Conservation (phyloP, 2,329 filamentous ascomycete genomes). For the Zymoseptoria brevis region DNA sequence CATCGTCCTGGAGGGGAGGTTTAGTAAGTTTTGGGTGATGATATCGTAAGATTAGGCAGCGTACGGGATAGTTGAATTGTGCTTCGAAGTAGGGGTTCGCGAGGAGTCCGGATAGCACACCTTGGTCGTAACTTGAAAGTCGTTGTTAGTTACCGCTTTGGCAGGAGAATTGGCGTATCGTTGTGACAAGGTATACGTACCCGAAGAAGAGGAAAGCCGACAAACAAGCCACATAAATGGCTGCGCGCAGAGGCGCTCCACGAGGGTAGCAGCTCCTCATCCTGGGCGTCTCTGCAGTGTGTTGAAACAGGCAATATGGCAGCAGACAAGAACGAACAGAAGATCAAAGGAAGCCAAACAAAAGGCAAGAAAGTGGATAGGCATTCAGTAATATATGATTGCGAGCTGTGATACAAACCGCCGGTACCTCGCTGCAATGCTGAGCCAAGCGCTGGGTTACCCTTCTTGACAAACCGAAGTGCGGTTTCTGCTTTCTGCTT, state of each 20-base stretch:
- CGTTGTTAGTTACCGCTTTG: neutral
- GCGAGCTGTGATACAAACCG: neutral
- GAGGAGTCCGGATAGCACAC: slow-evolving; percentile 16
- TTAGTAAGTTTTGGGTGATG: neutral
- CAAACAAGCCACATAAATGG: slow-evolving; percentile 14
- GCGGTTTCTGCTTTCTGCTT: neutral
- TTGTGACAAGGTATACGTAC: neutral
- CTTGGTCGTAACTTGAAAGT: slow-evolving; percentile 5
- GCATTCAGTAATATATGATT: too few species aligned
- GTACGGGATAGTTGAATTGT: slow-evolving; percentile 14
- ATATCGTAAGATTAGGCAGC: slow-evolving; percentile 9
- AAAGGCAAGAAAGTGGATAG: neutral
- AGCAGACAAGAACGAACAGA: neutral
- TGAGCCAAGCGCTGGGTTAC: neutral
- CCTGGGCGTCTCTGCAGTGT: neutral
- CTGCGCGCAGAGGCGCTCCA: slow-evolving; percentile 13
- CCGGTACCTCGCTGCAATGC: neutral
- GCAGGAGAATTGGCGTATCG: neutral
- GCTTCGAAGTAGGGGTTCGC: slow-evolving; percentile 16
- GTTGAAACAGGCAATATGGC: neutral
- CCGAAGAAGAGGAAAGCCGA: slow-evolving; percentile 17
- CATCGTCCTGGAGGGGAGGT: slow-evolving; percentile 2
- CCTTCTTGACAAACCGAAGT: neutral
- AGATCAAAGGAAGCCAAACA: neutral
- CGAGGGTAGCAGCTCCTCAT: slow-evolving; percentile 14